Evolutionary conservation across 2,329 filamentous ascomycete genomes (phyloP).

Genomic region (Colletotrichum ledebouriae): DNA sequence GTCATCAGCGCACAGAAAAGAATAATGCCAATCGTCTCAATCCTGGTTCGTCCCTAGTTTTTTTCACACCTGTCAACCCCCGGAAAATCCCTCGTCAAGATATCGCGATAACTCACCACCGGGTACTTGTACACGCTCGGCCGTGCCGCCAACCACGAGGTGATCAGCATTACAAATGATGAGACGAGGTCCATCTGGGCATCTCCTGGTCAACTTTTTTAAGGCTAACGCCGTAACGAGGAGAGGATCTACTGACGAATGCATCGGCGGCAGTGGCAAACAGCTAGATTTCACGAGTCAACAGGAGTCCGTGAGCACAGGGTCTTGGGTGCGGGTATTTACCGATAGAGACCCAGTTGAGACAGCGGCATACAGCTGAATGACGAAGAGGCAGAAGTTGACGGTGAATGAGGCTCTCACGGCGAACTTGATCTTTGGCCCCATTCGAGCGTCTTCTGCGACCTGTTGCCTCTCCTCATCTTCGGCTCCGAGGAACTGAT

Average conservation of each 20-base stretch:
- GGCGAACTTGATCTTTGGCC: slow-evolving; percentile 65
- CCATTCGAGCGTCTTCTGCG: slow-evolving; percentile 64
- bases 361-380: slow-evolving; percentile 70
- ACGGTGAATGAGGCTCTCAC: slow-evolving; percentile 65
- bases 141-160: slow-evolving; percentile 69
- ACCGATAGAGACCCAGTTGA: slow-evolving; percentile 69
- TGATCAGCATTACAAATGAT: slow-evolving; percentile 73
- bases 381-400: slow-evolving; percentile 68
- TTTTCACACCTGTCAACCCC: slow-evolving; percentile 24
- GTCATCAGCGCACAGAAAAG: slow-evolving; percentile 77
- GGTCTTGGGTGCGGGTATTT: slow-evolving; percentile 12
- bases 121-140: slow-evolving; percentile 74
- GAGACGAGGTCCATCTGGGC: slow-evolving; percentile 72
- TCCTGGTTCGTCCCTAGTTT: slow-evolving; percentile 66
- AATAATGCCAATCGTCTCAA: slow-evolving; percentile 75
- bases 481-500: slow-evolving; percentile 66
- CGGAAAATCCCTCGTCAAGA: not conserved
- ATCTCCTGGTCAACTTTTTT: slow-evolving; percentile 42
- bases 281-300: slow-evolving; percentile 52
- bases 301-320: slow-evolving; percentile 22
- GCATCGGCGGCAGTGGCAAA: slow-evolving; percentile 77
- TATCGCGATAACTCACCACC: slow-evolving; percentile 57
- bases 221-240: not conserved
- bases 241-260: slow-evolving; percentile 58
- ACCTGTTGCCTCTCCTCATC: slow-evolving; percentile 67